phyloP scores from a whole-genome alignment of 257 asterid species.

The Petrea volubilis region DNA sequence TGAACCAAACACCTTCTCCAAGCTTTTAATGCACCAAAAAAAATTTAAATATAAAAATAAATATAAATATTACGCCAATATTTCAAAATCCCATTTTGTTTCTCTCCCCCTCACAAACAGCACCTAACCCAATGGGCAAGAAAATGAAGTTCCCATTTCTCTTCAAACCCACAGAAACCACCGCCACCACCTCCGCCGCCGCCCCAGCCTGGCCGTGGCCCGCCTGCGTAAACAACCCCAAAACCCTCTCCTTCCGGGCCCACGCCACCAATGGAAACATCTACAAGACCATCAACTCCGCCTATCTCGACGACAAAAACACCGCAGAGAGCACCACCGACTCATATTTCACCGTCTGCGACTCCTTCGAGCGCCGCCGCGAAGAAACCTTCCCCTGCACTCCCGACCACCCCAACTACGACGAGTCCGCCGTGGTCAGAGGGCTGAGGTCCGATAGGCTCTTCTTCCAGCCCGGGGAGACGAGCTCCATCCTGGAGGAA shows the following conservation, averaged over 20 bases:
- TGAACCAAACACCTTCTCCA: not conserved
- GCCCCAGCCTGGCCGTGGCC: conserved; percentile 50
- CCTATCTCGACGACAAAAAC: conserved; percentile 24
- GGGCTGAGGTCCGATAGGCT: conserved; percentile 50
- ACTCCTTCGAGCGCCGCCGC: not conserved
- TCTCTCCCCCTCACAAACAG: not conserved
- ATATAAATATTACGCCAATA: not conserved
- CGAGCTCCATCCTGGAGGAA: conserved; percentile 51
- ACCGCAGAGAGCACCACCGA: conserved; percentile 17
- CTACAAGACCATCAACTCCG: conserved; percentile 39
- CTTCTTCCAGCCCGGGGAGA: conserved; percentile 52
- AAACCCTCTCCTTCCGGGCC: conserved; percentile 55
- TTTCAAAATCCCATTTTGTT: not conserved
- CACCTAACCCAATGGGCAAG: conserved; percentile 23
- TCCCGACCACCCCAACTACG: not conserved
- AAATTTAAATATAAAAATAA: too few species aligned
- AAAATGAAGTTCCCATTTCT: conserved; percentile 52
- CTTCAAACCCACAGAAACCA: conserved; percentile 36
- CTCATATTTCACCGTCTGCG: conserved; percentile 27
- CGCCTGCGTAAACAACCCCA: conserved; percentile 38
- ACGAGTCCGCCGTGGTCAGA: conserved; percentile 35
- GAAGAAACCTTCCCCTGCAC: conserved; percentile 9
- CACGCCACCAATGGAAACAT: conserved; percentile 15
- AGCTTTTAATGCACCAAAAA: conserved; percentile 26
- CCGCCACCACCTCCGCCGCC: conserved; percentile 20